Base-by-base conservation (phyloP, 2,329 filamentous ascomycete genomes). In the Thyridium curvatum region DNA sequence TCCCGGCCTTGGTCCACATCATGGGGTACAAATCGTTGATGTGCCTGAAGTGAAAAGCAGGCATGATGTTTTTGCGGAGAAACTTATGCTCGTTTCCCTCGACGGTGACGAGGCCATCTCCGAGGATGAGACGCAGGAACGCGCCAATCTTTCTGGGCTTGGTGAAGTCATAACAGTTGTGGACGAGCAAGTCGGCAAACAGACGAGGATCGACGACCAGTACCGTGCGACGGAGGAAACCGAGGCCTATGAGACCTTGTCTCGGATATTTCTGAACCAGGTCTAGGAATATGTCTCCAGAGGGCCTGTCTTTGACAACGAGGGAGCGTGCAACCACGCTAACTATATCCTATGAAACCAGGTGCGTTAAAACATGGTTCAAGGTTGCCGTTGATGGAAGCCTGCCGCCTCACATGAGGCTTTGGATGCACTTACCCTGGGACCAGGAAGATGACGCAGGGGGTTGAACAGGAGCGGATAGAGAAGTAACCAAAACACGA, bases 31-130 rank as follows among this genome's bases (percentile, higher is more conserved):
- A 57, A 32, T 84, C 69, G 45, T 84, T 86, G 53, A 86, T 72
- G 45, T 84, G 79, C 4, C 82, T 72, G 49, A 79, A 84, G 32
- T 71, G 67, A 52, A 87, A 87, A 0, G 81, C 79, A 1, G 81
- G 82, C 53, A 74, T 73, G 9, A 83, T 68, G 36, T 79, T 76
- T 55, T 37, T 18, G 30, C 15, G 35, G 18, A 79, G 66, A 48
- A 78, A 72, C 60, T 81, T 86, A 54, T 87, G 84, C 44, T 81
- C 76, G 26, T 85, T 79, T 3, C 83, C 84, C 55, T 88, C 84
- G 0, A 82, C 77, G 4, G 65, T 53, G 6, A 87, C 60, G 9
- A 88, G 59, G 3, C 82, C 72, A 13, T 77, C 64, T 3, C 79
- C 74, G 2, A 82, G 59, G 10, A 81, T 60, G 4, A 66, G 57